Base-by-base conservation (phyloP, 192 early-diverging fungal species). In the Funneliformis geosporum region DNA sequence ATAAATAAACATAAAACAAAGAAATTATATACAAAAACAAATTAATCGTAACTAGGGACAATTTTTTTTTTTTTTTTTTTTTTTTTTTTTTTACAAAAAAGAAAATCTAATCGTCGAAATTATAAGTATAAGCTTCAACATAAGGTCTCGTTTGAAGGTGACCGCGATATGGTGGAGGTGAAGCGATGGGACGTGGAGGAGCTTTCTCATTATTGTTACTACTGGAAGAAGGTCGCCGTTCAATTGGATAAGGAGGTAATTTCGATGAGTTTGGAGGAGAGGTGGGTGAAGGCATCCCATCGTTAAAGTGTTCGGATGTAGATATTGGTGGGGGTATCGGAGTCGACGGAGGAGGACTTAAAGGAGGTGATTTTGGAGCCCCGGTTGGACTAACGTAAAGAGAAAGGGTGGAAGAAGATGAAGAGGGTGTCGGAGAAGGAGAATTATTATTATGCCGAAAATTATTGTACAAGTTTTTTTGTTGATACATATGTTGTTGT, bases 71-170 rank as follows among this genome's bases (percentile, higher is more conserved):
- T 33, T 33, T 33, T 33, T 33, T 33, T 33, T 33, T 33, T 33
- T 33, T 33, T 33, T 33, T 33, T 33, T 33, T 33, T 33, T 33
- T 33, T 44, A 44, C 9, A 61, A 61, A 1, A 61, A 61, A 61
- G n/a, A 6, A 61, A 61, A 61, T 59, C 28, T 65, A 65, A 3
- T 65, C 62, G 27, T 65, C 62, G 21, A 65, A 65, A 65, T 65
- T 65, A 33, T 28, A 65, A 25, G 62, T 65, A 65, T 65, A 65
- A n/a, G 62, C 62, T 28, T 65, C 62, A 65, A 28, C 55, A 10
- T 59, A 59, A 18, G 12, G 55, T 18, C 21, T 12, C 12, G 55
- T 11, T 28, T 28, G 25, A 65, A 25, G 25, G 14, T 25, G 28
- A 65, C 28, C 28, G 14, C 62, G 62, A 28, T 65, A 65, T 25